Conservation (phyloP, 352 stramenopile genomes). For the Lagenidium sp. region DNA sequence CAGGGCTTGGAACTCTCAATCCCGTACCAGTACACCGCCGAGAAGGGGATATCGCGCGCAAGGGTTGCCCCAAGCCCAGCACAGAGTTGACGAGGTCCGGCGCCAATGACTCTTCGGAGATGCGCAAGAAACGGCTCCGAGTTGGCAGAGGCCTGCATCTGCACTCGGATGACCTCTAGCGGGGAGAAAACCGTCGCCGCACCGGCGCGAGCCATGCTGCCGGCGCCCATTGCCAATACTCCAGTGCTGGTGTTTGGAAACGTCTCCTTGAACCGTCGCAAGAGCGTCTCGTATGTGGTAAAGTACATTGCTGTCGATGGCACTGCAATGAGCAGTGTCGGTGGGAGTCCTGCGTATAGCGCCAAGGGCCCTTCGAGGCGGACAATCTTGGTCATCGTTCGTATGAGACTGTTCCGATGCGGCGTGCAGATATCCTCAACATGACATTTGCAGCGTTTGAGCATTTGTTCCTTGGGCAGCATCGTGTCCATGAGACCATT, state of each 20-base stretch:
- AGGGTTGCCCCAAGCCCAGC: constrained; percentile 85
- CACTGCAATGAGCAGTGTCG: constrained; percentile 89
- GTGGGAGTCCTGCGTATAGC: constrained; percentile 74
- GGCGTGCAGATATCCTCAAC: constrained; percentile 28
- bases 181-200: constrained; percentile 71
- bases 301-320: constrained; percentile 94
- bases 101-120: constrained; percentile 23
- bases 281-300: constrained; percentile 85
- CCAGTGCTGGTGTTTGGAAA: constrained; percentile 33
- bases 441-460: constrained; percentile 44
- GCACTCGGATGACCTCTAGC: constrained; percentile 81
- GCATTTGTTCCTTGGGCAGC: constrained; percentile 48
- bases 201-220: constrained; percentile 33
- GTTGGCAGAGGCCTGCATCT: constrained; percentile 70
- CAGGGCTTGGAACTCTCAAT: constrained; percentile 80
- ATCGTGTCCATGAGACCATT: constrained; percentile 81
- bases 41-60: constrained; percentile 93
- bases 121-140: constrained; percentile 42
- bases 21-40: constrained; percentile 89
- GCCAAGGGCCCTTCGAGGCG: constrained; percentile 47
- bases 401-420: constrained; percentile 23
- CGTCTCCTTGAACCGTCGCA: constrained; percentile 19
- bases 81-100: constrained; percentile 34
- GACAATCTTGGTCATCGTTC: constrained; percentile 58
- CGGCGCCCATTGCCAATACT: constrained; percentile 35